Conservation (phyloP, 805 yeast species). For the Wickerhamiella galacta region DNA sequence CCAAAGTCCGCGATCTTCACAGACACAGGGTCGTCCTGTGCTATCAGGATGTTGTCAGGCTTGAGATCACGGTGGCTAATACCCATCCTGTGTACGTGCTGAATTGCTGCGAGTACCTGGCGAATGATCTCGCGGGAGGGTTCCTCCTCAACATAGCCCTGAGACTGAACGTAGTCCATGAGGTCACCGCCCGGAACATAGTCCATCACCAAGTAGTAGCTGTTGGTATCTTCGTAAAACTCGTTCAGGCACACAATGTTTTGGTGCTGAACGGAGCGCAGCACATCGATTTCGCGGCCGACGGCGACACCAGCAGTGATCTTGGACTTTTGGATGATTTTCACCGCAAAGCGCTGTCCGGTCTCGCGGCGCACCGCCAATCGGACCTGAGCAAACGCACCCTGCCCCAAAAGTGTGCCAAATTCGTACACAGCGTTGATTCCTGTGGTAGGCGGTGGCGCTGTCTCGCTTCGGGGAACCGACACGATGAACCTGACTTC, state of each 20-base stretch:
- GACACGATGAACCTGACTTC: slow-evolving; percentile 30
- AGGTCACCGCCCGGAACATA: slow-evolving; percentile 92
- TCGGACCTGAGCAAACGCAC: slow-evolving; percentile 95
- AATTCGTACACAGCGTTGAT: slow-evolving; percentile 58
- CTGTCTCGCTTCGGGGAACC: slow-evolving; percentile 14
- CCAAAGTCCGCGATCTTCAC: slow-evolving; percentile 97
- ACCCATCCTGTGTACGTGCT: slow-evolving; percentile 75
- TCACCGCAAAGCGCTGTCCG: slow-evolving; percentile 79
- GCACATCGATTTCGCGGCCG: slow-evolving; percentile 52
- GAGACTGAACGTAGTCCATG: slow-evolving; percentile 91
- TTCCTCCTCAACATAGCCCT: slow-evolving; percentile 74
- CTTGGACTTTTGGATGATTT: slow-evolving; percentile 70
- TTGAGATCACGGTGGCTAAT: slow-evolving; percentile 93
- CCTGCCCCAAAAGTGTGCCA: slow-evolving; percentile 83
- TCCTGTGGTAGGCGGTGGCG: slow-evolving; percentile 28
- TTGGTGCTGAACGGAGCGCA: slow-evolving; percentile 64
- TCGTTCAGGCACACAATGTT: slow-evolving; percentile 71
- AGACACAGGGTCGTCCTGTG: slow-evolving; percentile 75
- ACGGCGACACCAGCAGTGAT: slow-evolving; percentile 66
- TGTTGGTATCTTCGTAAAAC: slow-evolving; percentile 66
- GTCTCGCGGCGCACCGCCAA: slow-evolving; percentile 75
- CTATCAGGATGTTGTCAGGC: slow-evolving; percentile 87
- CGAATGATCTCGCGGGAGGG: slow-evolving; percentile 74
- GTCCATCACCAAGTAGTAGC: slow-evolving; percentile 85
- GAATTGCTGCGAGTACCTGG: slow-evolving; percentile 70